Evolutionary conservation across 2,329 filamentous ascomycete genomes (phyloP), one percentile per base, ranked within the genome.

Genomic region (Apiospora rasikravindrae): DNA sequence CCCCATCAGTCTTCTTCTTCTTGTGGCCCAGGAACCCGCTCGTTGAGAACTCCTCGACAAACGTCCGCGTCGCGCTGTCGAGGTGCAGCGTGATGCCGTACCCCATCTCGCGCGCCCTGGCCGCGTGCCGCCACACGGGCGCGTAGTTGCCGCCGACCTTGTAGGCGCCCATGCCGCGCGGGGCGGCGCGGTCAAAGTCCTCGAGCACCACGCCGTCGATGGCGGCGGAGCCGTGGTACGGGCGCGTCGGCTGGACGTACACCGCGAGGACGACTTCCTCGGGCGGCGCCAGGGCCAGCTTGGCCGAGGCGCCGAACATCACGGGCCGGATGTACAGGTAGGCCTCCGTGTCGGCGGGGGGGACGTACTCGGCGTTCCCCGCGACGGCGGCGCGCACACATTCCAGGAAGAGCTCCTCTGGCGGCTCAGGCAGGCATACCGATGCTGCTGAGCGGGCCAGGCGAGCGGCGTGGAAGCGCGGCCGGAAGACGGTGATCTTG

Each of bases 101-200:
- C 1, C 91, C 91, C 69, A 88, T 86, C 24, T 84, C 83, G 69
- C 88, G 86, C 0, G 91, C 91, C 70, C 86, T 87, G 72, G 90
- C 89, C 70, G 87, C 90, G 80, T 90, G 89, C 44, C 88, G 83
- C 64, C 92, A 80, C 1, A 93, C 91, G 3, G 91, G 90, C 6
- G 90, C 90, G 78, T 93, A 93, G 80, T 93, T 93, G 2, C 91
- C 91, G 6, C 91, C 91, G 1, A 93, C 84, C 80, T 93, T 93
- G 6, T 89, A 90, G 14, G 85, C 86, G 0, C 91, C 91, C 0
- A 90, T 92, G 0, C 91, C 91, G 72, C 89, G 84, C 0, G 91
- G 91, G 3, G 91, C 91, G 0, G 90, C 87, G 37, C 91, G 89
- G 77, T 93, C 91, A 78, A 93, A 93, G 69, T 91, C 87, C 77